These are phyloP conservation scores for Pythium coloratum DNA, from an alignment of 352 stramenopile genomes.

Conservation along the genomic window DNA sequence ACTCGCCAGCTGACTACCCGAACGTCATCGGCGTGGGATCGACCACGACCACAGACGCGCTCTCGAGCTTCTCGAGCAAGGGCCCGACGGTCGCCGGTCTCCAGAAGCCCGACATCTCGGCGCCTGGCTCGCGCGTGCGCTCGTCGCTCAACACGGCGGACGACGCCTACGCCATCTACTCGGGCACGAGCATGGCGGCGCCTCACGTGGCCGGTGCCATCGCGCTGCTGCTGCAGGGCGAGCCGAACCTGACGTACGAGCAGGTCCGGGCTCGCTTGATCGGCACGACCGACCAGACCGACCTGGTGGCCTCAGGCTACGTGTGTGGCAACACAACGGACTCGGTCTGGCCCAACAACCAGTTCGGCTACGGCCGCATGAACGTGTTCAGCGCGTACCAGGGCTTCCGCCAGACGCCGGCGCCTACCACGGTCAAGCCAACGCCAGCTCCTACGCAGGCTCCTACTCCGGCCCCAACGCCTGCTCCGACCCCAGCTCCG, in stretches of 20 bases:
- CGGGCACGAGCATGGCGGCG: conserved; percentile 27
- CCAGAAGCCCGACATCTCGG: conserved; percentile 34
- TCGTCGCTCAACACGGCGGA: conserved; percentile 27
- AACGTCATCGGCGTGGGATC: conserved; percentile 16
- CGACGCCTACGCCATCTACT: conserved; percentile 28
- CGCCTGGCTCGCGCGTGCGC: conserved; percentile 26
- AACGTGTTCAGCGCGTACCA: background rate
- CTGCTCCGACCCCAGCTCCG: background rate
- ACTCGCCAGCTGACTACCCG: conserved; percentile 21
- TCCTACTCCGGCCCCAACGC: background rate
- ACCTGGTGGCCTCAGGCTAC: background rate
- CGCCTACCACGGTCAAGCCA: background rate
- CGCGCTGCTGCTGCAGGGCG: conserved; percentile 18
- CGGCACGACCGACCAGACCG: conserved; percentile 4
- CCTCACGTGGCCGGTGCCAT: conserved; percentile 29
- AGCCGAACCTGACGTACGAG: conserved; percentile 15
- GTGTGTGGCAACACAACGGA: background rate
- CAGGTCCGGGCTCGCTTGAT: background rate
- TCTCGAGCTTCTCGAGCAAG: conserved; percentile 31
- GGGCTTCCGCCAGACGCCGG: background rate
- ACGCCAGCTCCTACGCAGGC: background rate
- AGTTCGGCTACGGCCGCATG: background rate
- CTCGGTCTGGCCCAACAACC: background rate
- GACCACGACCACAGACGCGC: conserved; percentile 14
- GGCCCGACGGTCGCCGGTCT: conserved; percentile 16